Evolutionary conservation across 2,329 filamentous ascomycete genomes (phyloP).

Genomic region (Mycogone perniciosa): DNA sequence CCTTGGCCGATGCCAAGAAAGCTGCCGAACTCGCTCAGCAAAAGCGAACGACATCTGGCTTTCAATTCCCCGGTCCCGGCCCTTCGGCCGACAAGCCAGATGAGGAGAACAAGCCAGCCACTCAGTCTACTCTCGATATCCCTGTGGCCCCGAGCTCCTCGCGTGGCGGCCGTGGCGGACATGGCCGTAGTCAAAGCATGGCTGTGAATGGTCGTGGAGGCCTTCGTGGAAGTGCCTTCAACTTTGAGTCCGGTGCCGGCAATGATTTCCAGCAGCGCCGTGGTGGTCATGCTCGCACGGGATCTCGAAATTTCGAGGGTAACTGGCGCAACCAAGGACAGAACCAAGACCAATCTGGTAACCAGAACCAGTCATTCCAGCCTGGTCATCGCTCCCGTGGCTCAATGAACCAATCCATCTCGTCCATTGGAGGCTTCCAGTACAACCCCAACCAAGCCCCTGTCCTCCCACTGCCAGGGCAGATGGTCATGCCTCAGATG

Average conservation of each 20-base stretch:
- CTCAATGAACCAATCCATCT: conserved; percentile 82
- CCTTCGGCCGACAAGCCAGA: conserved; percentile 57
- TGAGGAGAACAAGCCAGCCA: conserved; percentile 36
- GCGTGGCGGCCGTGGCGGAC: conserved; percentile 52
- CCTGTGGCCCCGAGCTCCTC: conserved; percentile 37
- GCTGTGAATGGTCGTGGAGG: conserved; percentile 68
- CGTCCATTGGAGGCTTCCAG: conserved; percentile 78
- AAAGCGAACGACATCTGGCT: conserved; percentile 87
- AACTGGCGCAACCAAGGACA: conserved; percentile 86
- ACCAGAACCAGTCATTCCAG: conserved; percentile 69
- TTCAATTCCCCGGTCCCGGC: conserved; percentile 83
- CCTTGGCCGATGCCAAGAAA: conserved; percentile 93
- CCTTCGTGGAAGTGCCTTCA: conserved; percentile 54
- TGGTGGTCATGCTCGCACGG: conserved; percentile 73
- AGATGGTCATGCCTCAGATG: conserved; percentile 81
- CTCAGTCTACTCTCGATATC: conserved; percentile 27
- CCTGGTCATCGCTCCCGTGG: conserved; percentile 82
- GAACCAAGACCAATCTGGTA: conserved; percentile 51
- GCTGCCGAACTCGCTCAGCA: conserved; percentile 94
- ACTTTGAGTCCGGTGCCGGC: conserved; percentile 41
- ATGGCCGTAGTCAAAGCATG: conserved; percentile 87
- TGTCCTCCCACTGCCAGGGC: conserved; percentile 76
- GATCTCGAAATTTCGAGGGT: conserved; percentile 91
- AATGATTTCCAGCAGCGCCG: conserved; percentile 67
- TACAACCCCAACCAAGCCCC: conserved; percentile 77